Percentiles rank a stretch among this genome's conserved stretches.
Evolutionary conservation across 768 basidiomycete species (phyloP).

Genomic region (Cystobasidium tubakii): DNA sequence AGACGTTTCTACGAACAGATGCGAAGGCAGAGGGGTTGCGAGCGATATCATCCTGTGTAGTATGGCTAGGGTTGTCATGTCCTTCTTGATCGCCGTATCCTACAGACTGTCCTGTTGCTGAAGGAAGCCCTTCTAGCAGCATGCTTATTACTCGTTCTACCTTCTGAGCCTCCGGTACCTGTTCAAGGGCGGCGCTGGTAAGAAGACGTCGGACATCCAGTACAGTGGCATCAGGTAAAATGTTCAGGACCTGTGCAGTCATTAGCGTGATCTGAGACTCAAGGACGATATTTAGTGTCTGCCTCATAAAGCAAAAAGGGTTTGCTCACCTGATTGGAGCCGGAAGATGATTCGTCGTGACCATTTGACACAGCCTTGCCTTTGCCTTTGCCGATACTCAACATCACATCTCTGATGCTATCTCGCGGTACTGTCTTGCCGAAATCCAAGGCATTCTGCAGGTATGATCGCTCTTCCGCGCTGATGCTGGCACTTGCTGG

Average conservation of each 20-base stretch:
- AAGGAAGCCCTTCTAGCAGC: slow-evolving; percentile 23
- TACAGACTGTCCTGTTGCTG: too few relatives aligned
- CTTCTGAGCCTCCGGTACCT: not conserved
- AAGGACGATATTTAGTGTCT: not conserved
- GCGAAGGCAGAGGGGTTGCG: not conserved
- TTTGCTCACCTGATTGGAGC: not conserved
- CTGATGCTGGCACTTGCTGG: not conserved
- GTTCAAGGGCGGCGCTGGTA: not conserved
- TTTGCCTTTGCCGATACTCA: not conserved
- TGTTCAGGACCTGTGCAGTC: not conserved
- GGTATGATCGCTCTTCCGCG: not conserved
- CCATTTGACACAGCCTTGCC: not conserved
- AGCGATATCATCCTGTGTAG: not conserved
- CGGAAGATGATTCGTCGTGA: not conserved
- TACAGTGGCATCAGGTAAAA: slow-evolving; percentile 18
- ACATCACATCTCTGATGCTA: not conserved
- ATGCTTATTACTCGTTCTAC: slow-evolving; percentile 21
- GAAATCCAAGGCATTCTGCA: not conserved
- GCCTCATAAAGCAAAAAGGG: not conserved
- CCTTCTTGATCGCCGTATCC: not conserved
- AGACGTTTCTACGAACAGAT: slow-evolving; percentile 5
- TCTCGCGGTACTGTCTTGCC: not conserved
- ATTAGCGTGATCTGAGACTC: slow-evolving; percentile 1
- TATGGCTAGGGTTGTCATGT: not conserved
- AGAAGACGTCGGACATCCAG: slow-evolving; percentile 7